A percentile compares a stretch with the other conserved stretches of the same genome.
These are phyloP conservation scores for Paramecium sonneborni DNA, from an alignment of 73 alveolate genomes.

Conservation along the genomic window DNA sequence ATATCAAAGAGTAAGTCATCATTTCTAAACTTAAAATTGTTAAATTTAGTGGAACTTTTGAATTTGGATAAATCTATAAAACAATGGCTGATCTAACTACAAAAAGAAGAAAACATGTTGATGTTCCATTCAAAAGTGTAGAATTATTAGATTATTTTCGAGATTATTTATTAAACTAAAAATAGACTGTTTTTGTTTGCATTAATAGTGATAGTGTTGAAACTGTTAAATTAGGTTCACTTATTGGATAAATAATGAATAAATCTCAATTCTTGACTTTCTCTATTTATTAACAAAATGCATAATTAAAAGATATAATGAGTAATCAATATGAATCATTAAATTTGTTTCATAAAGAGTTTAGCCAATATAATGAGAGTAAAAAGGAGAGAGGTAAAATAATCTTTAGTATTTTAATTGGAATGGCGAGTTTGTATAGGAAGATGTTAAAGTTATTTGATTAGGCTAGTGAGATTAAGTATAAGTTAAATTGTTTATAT, in stretches of 20 bases:
- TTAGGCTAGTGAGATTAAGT: not conserved
- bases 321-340: slow-evolving; percentile 30
- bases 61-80: not conserved
- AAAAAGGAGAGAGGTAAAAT: slow-evolving; percentile 47
- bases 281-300: slow-evolving; percentile 22
- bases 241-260: not conserved
- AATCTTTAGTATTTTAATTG: not conserved
- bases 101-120: slow-evolving; percentile 32
- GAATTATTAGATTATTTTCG: slow-evolving; percentile 40
- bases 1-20: slow-evolving; percentile 33
- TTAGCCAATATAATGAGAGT: not conserved
- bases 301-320: slow-evolving; percentile 15
- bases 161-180: slow-evolving; percentile 3
- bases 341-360: slow-evolving; percentile 46
- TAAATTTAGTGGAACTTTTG: slow-evolving; percentile 24
- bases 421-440: not conserved
- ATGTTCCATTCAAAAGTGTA: not conserved
- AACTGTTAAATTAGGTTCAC: not conserved
- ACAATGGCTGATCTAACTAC: slow-evolving; percentile 40
- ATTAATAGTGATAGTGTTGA: not conserved
- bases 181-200: not conserved
- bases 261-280: not conserved
- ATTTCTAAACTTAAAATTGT: slow-evolving; percentile 31
- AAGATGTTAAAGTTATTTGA: not conserved
- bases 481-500: slow-evolving; percentile 41